Evolutionary conservation across 2,329 filamentous ascomycete genomes (phyloP).

Genomic region (Septoria petroselini): DNA sequence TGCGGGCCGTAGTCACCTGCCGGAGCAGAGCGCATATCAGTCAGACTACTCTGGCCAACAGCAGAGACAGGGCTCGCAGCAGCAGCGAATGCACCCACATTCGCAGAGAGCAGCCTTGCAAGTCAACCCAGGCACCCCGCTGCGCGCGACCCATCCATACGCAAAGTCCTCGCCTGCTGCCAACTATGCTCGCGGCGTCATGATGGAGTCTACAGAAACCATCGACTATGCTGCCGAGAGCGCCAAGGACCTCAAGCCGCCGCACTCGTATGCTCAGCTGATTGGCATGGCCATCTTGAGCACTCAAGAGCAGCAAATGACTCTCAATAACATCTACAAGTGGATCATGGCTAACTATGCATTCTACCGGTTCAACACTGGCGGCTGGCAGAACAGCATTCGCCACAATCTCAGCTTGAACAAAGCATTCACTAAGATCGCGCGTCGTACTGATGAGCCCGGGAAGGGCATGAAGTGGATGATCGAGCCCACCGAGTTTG

Average conservation of each 20-base stretch:
- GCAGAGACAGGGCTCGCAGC: slow-evolving; percentile 21
- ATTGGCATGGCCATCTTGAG: slow-evolving; percentile 95
- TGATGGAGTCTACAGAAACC: slow-evolving; percentile 54
- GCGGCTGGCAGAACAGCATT: slow-evolving; percentile 98
- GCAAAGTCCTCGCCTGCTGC: slow-evolving; percentile 48
- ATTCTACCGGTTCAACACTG: slow-evolving; percentile 82
- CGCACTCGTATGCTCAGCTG: slow-evolving; percentile 93
- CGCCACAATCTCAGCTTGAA: slow-evolving; percentile 94
- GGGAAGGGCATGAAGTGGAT: slow-evolving; percentile 99
- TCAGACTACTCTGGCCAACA: slow-evolving; percentile 29
- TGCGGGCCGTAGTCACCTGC: slow-evolving; percentile 22
- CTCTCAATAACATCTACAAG: slow-evolving; percentile 86
- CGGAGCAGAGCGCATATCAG: slow-evolving; percentile 28
- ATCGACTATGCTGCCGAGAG: slow-evolving; percentile 78
- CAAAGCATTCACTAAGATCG: slow-evolving; percentile 90
- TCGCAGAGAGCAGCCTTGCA: slow-evolving; percentile 36
- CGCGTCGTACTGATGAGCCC: slow-evolving; percentile 87
- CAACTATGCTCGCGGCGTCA: slow-evolving; percentile 49
- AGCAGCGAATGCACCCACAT: slow-evolving; percentile 38
- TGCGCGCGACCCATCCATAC: slow-evolving; percentile 34
- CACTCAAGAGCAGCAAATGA: slow-evolving; percentile 81
- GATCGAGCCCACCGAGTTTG: slow-evolving; percentile 76
- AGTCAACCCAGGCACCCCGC: slow-evolving; percentile 39
- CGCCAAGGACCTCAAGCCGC: slow-evolving; percentile 88
- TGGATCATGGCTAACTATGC: slow-evolving; percentile 90